These are phyloP conservation scores for Ogataea methanolica DNA, from an alignment of 805 yeast genomes.

Conservation along the genomic window DNA sequence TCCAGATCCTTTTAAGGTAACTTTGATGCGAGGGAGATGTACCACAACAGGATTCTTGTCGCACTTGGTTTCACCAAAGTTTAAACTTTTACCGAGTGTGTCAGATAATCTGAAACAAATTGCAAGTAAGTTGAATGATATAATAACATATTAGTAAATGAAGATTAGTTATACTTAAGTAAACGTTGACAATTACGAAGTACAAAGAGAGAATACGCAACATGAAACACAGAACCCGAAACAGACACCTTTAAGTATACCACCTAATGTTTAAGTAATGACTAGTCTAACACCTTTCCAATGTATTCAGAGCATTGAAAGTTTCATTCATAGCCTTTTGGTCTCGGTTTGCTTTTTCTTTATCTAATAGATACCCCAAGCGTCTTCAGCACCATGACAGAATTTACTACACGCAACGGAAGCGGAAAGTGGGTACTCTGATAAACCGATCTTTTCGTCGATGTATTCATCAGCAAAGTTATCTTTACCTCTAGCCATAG, in stretches of 20 bases:
- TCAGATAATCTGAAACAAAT: too few relatives aligned
- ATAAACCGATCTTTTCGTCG: slow-evolving; percentile 93
- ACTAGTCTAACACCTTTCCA: too few relatives aligned
- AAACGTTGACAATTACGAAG: too few relatives aligned
- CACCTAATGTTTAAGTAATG: too few relatives aligned
- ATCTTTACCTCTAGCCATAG: slow-evolving; percentile 98
- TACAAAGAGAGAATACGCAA: too few relatives aligned
- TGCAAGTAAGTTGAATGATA: neutral
- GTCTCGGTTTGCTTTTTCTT: too few relatives aligned
- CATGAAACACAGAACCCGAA: too few relatives aligned
- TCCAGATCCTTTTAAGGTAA: neutral
- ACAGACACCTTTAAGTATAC: too few relatives aligned
- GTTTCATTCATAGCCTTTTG: too few relatives aligned
- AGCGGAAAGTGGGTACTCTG: slow-evolving; percentile 93
- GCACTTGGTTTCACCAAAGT: neutral
- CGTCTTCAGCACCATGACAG: slow-evolving; percentile 98
- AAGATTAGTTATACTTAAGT: neutral
- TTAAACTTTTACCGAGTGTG: too few relatives aligned
- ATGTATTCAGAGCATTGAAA: too few relatives aligned
- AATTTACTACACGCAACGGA: slow-evolving; percentile 97
- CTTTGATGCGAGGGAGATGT: neutral
- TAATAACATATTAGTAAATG: too few relatives aligned
- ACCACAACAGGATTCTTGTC: neutral
- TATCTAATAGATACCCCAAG: slow-evolving; percentile 65
- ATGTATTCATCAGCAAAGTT: slow-evolving; percentile 96